A percentile compares a stretch with the other conserved stretches of the same genome.
Conservation (phyloP, 208 protist species). For the Crithidia sp. region DNA sequence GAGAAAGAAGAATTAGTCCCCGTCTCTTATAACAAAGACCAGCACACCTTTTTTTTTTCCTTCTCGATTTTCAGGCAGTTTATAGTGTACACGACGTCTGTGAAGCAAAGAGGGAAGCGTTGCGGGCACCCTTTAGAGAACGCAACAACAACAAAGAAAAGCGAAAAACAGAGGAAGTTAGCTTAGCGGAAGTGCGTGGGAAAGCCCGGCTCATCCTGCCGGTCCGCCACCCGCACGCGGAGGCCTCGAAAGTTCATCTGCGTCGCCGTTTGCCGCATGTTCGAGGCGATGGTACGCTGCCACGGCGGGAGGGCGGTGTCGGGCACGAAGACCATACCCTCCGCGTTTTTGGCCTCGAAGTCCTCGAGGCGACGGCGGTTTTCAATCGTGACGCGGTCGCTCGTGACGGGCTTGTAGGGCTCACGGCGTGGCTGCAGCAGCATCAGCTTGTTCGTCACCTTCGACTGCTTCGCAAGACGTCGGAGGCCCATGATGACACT, state of each 20-base stretch:
- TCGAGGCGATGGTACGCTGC: conserved; percentile 58
- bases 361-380: conserved; percentile 57
- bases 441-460: conserved; percentile 58
- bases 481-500: conserved; percentile 27
- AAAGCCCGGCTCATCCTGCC: conserved; percentile 85
- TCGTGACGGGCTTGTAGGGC: conserved; percentile 72
- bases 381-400: conserved; percentile 66
- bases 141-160: background rate
- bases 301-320: conserved; percentile 75
- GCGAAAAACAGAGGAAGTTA: no score
- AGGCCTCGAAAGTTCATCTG: conserved; percentile 75
- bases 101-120: background rate
- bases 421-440: conserved; percentile 34
- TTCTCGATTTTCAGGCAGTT: background rate
- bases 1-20: no score
- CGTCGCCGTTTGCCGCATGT: conserved; percentile 35
- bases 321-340: conserved; percentile 81
- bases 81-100: conserved; percentile 10
- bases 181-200: conserved; percentile 78
- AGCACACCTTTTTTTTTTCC: no score
- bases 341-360: conserved; percentile 70
- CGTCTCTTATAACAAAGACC: no score
- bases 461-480: conserved; percentile 47
- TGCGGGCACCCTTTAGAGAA: no score
- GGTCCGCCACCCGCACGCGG: conserved; percentile 73